Evolutionary conservation across 1,284 basidiomycete genomes (phyloP).

Genomic region (Apiotrichum mycotoxinovorans): DNA sequence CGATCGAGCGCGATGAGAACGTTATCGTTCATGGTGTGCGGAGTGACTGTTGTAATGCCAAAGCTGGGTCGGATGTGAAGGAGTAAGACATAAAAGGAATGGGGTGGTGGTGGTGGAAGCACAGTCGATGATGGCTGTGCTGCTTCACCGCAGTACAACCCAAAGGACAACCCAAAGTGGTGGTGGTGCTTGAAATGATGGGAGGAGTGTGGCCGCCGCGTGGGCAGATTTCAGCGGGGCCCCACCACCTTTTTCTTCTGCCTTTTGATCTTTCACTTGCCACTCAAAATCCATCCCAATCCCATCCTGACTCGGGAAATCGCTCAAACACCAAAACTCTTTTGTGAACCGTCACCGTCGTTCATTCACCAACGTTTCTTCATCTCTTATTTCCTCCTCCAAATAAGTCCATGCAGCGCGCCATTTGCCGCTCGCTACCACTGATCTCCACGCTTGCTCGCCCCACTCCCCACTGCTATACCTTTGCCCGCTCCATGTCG

Average conservation of each 20-base stretch:
- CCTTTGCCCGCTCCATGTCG: conserved; percentile 7
- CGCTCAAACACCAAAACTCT: too few relatives aligned
- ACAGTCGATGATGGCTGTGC: too few relatives aligned
- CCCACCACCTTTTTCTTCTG: too few relatives aligned
- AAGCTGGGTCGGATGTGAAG: neutral
- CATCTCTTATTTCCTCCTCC: neutral
- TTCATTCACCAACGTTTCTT: neutral
- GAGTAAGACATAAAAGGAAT: neutral
- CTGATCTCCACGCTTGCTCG: neutral
- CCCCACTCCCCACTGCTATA: conserved; percentile 26
- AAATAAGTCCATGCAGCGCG: neutral
- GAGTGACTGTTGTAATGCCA: too few relatives aligned
- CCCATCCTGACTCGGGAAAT: too few relatives aligned
- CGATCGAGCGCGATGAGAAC: conserved; percentile 40
- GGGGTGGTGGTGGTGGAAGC: neutral
- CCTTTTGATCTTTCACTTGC: too few relatives aligned
- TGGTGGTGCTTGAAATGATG: too few relatives aligned
- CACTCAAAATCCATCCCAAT: too few relatives aligned
- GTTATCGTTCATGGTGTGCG: conserved; percentile 34
- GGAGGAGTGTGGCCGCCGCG: too few relatives aligned
- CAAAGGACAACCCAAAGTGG: too few relatives aligned
- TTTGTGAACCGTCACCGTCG: neutral
- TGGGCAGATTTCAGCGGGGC: too few relatives aligned
- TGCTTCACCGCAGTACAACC: too few relatives aligned
- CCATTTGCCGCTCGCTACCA: neutral